A percentile compares a stretch with the other conserved stretches of the same genome.
These are phyloP conservation scores for Spathaspora sp. DNA, from an alignment of 805 yeast genomes.

Conservation along the genomic window DNA sequence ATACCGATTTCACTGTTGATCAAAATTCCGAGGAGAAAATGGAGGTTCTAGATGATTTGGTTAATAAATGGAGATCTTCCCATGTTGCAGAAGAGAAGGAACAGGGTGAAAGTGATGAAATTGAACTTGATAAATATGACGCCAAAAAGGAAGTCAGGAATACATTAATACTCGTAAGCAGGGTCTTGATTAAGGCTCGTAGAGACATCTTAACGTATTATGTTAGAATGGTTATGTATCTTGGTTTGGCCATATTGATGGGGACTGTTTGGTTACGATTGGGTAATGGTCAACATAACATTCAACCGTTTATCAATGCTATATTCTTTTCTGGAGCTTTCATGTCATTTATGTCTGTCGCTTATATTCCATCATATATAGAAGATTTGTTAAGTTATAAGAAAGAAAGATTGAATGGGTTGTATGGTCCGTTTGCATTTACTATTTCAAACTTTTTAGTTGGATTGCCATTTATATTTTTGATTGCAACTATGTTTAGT, in stretches of 20 bases:
- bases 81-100: neutral
- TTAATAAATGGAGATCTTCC: conserved; percentile 2
- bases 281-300: conserved; percentile 23
- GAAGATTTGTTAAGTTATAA: conserved; percentile 28
- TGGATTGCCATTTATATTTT: conserved; percentile 34
- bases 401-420: conserved; percentile 32
- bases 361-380: conserved; percentile 36
- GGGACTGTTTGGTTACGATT: conserved; percentile 30
- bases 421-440: conserved; percentile 35
- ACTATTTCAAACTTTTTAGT: conserved; percentile 30
- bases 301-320: conserved; percentile 33
- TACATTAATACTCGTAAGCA: conserved; percentile 16
- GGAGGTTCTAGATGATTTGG: conserved; percentile 1
- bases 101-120: neutral
- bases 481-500: conserved; percentile 26
- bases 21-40: neutral
- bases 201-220: conserved; percentile 35
- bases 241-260: conserved; percentile 38
- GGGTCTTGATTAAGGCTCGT: conserved; percentile 27
- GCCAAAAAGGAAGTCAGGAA: conserved; percentile 7
- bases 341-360: conserved; percentile 44
- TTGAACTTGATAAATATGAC: conserved; percentile 1
- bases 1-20: conserved; percentile 19
- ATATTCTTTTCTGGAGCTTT: conserved; percentile 42
- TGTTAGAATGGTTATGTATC: conserved; percentile 34